phyloP scores from a whole-genome alignment of 306 rosid genomes.

The Canavalia ensiformis region DNA sequence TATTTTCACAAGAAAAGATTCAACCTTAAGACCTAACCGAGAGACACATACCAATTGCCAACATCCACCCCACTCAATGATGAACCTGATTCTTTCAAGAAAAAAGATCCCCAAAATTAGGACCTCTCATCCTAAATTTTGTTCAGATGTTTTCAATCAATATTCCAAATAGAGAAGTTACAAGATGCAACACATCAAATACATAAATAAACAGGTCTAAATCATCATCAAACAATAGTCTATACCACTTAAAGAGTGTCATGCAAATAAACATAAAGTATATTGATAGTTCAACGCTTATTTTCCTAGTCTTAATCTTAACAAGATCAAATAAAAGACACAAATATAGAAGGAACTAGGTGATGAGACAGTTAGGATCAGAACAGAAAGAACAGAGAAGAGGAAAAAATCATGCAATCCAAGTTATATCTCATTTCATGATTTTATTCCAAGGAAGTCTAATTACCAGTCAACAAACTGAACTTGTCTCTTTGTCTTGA shows the following conservation, averaged over 20 bases:
- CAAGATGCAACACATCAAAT: not conserved
- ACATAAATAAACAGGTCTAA: not conserved
- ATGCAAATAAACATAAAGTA: slow-evolving; percentile 1
- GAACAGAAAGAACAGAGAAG: slow-evolving; percentile 10
- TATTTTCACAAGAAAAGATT: not conserved
- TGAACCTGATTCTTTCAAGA: not conserved
- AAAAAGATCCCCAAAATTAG: not conserved
- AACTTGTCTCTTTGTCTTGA: slow-evolving; percentile 76
- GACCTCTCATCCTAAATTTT: not conserved
- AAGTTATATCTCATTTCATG: not conserved
- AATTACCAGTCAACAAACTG: slow-evolving; percentile 83
- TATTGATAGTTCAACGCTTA: slow-evolving; percentile 16
- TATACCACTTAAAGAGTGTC: not conserved
- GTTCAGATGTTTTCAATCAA: not conserved
- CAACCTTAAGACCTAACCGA: not conserved
- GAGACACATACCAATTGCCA: not conserved
- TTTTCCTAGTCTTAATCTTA: not conserved
- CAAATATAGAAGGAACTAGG: not conserved
- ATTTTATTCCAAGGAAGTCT: not conserved
- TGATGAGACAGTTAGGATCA: not conserved
- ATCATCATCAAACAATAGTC: not conserved
- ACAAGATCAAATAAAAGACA: not conserved
- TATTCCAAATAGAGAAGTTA: not conserved
- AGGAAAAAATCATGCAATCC: slow-evolving; percentile 2
- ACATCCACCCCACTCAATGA: not conserved